These are phyloP conservation scores for Yamadazyma dendronema DNA, from an alignment of 1,139 yeast genomes.

Conservation along the genomic window DNA sequence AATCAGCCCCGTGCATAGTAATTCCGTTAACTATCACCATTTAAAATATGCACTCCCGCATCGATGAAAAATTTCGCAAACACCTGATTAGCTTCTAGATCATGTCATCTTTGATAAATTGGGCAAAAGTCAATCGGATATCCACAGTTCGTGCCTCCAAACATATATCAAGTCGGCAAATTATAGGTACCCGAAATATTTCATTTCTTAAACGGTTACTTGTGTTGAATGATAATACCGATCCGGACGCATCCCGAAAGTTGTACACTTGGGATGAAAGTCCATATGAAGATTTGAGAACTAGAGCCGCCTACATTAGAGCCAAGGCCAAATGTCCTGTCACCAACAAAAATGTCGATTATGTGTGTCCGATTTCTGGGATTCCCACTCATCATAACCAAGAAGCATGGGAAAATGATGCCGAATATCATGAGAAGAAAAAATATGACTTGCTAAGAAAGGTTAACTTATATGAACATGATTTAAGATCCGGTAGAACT, in stretches of 20 bases:
- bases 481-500: constrained; percentile 85
- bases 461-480: constrained; percentile 93
- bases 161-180: background rate
- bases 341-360: constrained; percentile 74
- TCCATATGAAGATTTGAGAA: constrained; percentile 82
- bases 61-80: background rate
- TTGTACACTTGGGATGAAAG: constrained; percentile 74
- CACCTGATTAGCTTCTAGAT: background rate
- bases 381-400: constrained; percentile 92
- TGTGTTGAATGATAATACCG: constrained; percentile 28
- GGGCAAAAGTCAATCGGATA: background rate
- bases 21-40: no score
- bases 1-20: no score
- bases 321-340: constrained; percentile 91
- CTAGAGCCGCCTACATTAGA: constrained; percentile 87
- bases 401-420: constrained; percentile 86
- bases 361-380: constrained; percentile 90
- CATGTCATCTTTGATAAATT: background rate
- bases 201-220: constrained; percentile 42
- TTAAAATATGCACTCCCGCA: background rate
- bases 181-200: constrained; percentile 19
- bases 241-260: constrained; percentile 8
- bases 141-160: background rate
- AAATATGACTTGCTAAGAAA: constrained; percentile 73
- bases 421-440: constrained; percentile 63